Conservation (phyloP, 805 yeast genomes). For the Cyberlindnera maritima region DNA sequence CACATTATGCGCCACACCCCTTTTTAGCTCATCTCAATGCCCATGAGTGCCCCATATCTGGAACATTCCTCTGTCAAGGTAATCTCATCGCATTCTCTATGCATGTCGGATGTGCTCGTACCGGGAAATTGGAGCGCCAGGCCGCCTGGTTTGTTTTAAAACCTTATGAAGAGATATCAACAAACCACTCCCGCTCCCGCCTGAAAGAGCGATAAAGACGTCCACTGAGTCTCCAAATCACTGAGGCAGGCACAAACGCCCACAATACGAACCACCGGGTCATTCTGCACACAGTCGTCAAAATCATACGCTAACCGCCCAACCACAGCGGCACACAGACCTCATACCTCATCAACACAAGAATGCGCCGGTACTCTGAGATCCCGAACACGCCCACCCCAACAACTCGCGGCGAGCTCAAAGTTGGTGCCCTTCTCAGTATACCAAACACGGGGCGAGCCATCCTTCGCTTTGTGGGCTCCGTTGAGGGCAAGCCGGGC, state of each 20-base stretch:
- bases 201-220: neutral
- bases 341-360: neutral
- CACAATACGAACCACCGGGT: neutral
- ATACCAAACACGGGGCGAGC: conserved; percentile 75
- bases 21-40: too few relatives aligned
- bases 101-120: neutral
- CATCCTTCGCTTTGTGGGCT: conserved; percentile 66
- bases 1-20: too few relatives aligned
- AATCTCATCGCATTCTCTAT: neutral
- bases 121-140: neutral
- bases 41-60: neutral
- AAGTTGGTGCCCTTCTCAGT: conserved; percentile 25
- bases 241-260: neutral
- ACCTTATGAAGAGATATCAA: neutral
- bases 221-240: neutral
- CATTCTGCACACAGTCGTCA: neutral
- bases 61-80: neutral
- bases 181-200: neutral
- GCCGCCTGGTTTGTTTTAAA: neutral
- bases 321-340: neutral
- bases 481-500: conserved; percentile 69
- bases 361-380: conserved; percentile 27
- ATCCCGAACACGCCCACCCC: conserved; percentile 27
- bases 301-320: neutral
- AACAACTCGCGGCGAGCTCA: conserved; percentile 12